Percentiles rank a stretch among this genome's conserved stretches.
phyloP scores from a whole-genome alignment of 208 protist genomes.

The Sergeia podlipaevii region DNA sequence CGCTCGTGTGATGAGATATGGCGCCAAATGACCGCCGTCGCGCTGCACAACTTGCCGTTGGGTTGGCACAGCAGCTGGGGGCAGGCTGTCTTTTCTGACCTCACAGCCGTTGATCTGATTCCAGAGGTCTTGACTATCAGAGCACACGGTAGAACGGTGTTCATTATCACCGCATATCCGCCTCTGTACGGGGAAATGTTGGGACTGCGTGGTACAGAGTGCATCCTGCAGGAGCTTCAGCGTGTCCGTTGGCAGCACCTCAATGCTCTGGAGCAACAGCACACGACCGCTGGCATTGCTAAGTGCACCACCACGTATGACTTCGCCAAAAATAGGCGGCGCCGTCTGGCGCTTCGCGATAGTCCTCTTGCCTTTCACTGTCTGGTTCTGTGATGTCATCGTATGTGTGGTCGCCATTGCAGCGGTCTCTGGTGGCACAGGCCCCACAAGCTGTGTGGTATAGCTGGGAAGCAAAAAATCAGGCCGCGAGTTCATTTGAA shows the following conservation, averaged over 20 bases:
- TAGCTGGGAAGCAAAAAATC: neutral
- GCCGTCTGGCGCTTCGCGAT: too few species aligned
- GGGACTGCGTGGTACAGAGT: conserved; percentile 5
- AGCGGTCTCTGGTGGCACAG: neutral
- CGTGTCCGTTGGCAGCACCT: conserved; percentile 21
- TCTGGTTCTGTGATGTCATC: too few species aligned
- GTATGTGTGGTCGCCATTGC: too few species aligned
- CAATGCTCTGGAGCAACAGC: conserved; percentile 25
- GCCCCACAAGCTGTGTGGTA: conserved; percentile 2
- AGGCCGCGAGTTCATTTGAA: too few species aligned
- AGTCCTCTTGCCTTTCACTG: too few species aligned
- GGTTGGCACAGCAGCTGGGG: conserved; percentile 3
- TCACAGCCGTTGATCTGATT: too few species aligned
- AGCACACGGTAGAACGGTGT: too few species aligned
- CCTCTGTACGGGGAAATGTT: too few species aligned
- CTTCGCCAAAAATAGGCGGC: conserved; percentile 18
- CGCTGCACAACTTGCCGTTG: conserved; percentile 38
- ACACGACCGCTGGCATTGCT: conserved; percentile 22
- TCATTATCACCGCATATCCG: too few species aligned
- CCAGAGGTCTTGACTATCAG: too few species aligned
- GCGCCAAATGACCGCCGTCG: conserved; percentile 49
- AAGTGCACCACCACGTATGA: conserved; percentile 28
- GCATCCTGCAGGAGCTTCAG: conserved; percentile 37
- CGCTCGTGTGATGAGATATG: conserved; percentile 30
- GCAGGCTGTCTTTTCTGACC: too few species aligned